A percentile compares a stretch with the other conserved stretches of the same genome.
Conservation (phyloP, 495 filamentous ascomycete genomes). For the Penicillium longicatenatum region DNA sequence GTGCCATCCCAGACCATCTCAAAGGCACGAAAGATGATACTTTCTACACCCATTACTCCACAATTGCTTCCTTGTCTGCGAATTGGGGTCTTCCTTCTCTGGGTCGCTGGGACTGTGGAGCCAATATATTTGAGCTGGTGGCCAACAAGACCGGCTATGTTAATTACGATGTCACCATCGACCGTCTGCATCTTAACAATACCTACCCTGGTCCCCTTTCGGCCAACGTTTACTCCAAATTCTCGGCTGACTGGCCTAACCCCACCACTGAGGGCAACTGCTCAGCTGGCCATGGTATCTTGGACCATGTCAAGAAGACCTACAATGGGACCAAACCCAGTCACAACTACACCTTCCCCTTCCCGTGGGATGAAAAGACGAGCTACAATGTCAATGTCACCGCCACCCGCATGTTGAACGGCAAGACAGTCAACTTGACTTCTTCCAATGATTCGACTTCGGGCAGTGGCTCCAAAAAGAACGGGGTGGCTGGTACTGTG, state of each 20-base stretch:
- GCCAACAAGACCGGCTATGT: conserved; percentile 59
- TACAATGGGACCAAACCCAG: conserved; percentile 31
- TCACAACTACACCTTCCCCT: conserved; percentile 46
- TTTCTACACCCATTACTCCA: conserved; percentile 75
- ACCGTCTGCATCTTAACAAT: conserved; percentile 45
- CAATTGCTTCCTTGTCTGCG: conserved; percentile 62
- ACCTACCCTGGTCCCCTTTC: conserved; percentile 50
- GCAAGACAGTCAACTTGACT: conserved; percentile 8
- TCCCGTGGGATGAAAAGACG: conserved; percentile 21
- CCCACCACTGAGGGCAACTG: conserved; percentile 44
- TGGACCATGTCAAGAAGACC: conserved; percentile 41
- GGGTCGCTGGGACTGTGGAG: conserved; percentile 71
- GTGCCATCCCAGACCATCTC: conserved; percentile 58
- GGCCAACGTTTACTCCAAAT: conserved; percentile 30
- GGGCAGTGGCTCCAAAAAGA: neutral
- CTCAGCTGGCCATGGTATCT: conserved; percentile 46
- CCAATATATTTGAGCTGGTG: conserved; percentile 65
- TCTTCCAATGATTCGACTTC: neutral
- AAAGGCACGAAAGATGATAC: conserved; percentile 61
- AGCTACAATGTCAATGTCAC: conserved; percentile 33
- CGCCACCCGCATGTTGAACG: conserved; percentile 27
- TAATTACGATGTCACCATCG: conserved; percentile 51
- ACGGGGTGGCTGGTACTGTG: conserved; percentile 4
- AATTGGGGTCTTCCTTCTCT: conserved; percentile 71
- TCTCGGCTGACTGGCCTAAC: conserved; percentile 40